Evolutionary conservation across 306 rosid genomes (phyloP), one percentile per base, ranked within the genome.

Genomic region (Corylus heterophylla): DNA sequence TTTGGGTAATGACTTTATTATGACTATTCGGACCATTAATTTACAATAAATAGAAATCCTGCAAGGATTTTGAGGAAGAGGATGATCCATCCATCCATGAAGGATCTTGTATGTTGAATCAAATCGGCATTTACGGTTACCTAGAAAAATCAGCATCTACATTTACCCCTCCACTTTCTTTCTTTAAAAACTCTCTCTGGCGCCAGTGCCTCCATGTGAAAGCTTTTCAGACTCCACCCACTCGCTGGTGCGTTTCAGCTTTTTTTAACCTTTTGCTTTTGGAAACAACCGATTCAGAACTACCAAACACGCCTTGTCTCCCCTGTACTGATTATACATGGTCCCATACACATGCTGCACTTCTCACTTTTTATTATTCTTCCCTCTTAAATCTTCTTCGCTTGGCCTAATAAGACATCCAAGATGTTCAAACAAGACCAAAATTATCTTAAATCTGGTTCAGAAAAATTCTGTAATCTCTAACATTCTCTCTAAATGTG

Each of bases 141-240:
- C 45, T 5, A 42, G 45, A 42, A 42, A 42, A 42, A 42, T 59
- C 73, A 69, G 81, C 91, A 83, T 82, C 86, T 81, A 87, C 80
- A 50, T 49, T 82, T 54, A 29, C 69, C 14, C 72, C 54, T 70
- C n/a, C 79, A 66, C 83, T 79, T 79, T 73, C 42, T 59, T 74
- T 10, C 35, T 31, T 31, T 31, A 31, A 31, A 31, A 6, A 66
- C 49, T 37, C 74, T 31, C 35, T 31, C 35, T 1, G 35, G 35
- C 35, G 35, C 35, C 35, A 31, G 35, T 31, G 35, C 2, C 76
- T 54, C 83, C 93, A 90, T 78, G 97, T 90, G 95, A 76, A 80
- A 27, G 45, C 94, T 91, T 91, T 91, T 85, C 92, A 91, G 95
- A 87, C 76, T 11, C 87, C 91, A 87, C 90, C 85, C 77, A 82